Evolutionary conservation across 2,329 filamentous ascomycete species (phyloP), one percentile per base, ranked within the genome.

Genomic region (Neurospora crassa): DNA sequence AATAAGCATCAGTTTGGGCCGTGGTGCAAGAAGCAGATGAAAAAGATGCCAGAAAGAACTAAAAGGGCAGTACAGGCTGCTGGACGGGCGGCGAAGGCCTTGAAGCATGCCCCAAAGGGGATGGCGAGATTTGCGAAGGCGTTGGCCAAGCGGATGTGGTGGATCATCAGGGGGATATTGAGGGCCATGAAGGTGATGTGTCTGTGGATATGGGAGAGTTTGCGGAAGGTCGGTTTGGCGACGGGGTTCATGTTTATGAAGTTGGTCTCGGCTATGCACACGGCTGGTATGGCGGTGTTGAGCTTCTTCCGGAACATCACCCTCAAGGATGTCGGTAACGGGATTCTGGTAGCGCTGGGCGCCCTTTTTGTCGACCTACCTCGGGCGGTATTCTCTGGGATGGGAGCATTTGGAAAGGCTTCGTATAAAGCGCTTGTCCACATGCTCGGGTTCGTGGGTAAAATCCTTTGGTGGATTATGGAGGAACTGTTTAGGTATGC

Each of bases 271-370:
- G 73, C 80, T 0, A 1, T 83, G 1, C 81, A 83, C 68, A 84
- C 82, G 1, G 73, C 76, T 1, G 4, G 80, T 0, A 74, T 74
- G 53, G 81, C 82, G 0, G 73, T 81, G 0, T 16, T 81, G 3
- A 75, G 75, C 3, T 81, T 80, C 71, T 80, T 84, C 72, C 72
- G 74, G 14, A 45, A 67, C 0, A 78, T 83, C 70, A 83, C 81
- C 5, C 72, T 82, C n/a, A 73, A 73, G n/a, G 82, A 84, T 70
- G 76, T 84, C 3, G 78, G 78, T 76, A 75, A 81, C 69, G 82
- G 81, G 24, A 72, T 83, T 40, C 73, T 74, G 47, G 73, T 75
- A 11, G 76, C 81, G 0, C n/a, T 75, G 2, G 63, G 73, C 40
- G 73, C 78, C 42, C 67, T 79, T 8, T 76, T 79, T 20, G 70